phyloP scores from a whole-genome alignment of 23 red algal genomes.

The Gracilaria vermiculophylla region DNA sequence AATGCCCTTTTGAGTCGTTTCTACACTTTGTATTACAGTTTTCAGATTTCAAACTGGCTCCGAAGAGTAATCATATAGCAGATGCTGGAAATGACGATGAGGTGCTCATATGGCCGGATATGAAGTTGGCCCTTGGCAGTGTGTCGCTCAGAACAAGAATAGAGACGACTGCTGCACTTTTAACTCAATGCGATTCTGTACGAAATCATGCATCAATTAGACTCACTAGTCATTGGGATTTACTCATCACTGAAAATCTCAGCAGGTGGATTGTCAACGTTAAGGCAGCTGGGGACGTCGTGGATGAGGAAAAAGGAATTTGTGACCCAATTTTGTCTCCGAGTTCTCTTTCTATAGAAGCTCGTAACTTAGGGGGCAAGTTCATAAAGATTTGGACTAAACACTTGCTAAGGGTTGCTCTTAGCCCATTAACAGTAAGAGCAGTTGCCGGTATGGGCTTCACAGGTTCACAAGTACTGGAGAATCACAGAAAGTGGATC shows the following conservation, averaged over 20 bases:
- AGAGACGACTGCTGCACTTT: background rate
- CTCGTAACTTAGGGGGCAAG: background rate
- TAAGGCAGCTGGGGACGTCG: conserved; percentile 24
- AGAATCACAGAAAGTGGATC: background rate
- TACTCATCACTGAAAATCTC: conserved; percentile 16
- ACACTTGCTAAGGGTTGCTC: conserved; percentile 1
- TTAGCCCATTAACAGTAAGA: conserved; percentile 46
- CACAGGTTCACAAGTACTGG: background rate
- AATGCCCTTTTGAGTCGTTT: background rate
- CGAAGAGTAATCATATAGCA: background rate
- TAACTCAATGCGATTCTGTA: background rate
- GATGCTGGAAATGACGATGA: background rate
- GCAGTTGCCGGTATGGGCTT: conserved; percentile 9
- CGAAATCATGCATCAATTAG: conserved; percentile 15
- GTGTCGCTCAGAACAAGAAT: background rate
- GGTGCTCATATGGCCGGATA: background rate
- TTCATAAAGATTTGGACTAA: background rate
- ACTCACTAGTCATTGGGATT: background rate
- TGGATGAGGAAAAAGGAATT: conserved; percentile 26
- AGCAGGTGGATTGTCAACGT: background rate
- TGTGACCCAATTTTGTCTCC: conserved; percentile 33
- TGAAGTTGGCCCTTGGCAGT: background rate
- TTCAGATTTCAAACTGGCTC: background rate
- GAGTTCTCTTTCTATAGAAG: conserved; percentile 7
- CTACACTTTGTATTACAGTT: background rate